These are phyloP conservation scores for Solanum hybrid DNA, from an alignment of 305 asterid genomes.

Conservation along the genomic window DNA sequence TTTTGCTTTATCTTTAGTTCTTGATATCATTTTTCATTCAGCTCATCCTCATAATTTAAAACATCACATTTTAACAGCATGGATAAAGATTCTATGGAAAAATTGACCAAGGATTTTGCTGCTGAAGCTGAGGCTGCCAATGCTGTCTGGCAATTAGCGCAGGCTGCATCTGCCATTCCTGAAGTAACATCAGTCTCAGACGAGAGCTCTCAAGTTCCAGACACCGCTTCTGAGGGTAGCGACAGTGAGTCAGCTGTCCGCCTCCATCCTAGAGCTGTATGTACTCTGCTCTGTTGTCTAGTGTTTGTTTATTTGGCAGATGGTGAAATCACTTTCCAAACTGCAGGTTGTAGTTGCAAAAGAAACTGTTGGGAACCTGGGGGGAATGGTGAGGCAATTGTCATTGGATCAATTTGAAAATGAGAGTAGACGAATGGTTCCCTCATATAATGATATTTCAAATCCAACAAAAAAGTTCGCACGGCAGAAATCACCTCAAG, in stretches of 20 bases:
- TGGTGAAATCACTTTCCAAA: conserved; percentile 8
- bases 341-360: conserved; percentile 97
- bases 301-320: conserved; percentile 7
- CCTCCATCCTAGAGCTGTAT: conserved; percentile 96
- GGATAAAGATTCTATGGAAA: conserved; percentile 75
- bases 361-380: conserved; percentile 89
- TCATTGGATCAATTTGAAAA: conserved; percentile 98
- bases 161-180: conserved; percentile 58
- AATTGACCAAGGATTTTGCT: conserved; percentile 88
- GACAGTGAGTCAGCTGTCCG: conserved; percentile 82
- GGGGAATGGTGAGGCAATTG: conserved; percentile 97
- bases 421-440: conserved; percentile 92
- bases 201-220: conserved; percentile 63
- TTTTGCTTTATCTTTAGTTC: conserved; percentile 17
- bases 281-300: conserved; percentile 13
- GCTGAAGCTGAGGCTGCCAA: conserved; percentile 97
- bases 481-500: conserved; percentile 93
- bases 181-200: conserved; percentile 69
- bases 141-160: conserved; percentile 93
- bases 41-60: neutral
- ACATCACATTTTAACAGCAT: conserved; percentile 29
- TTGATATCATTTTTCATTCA: conserved; percentile 6
- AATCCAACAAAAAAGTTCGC: conserved; percentile 68
- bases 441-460: conserved; percentile 64
- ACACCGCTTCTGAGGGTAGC: conserved; percentile 68